phyloP scores from a whole-genome alignment of 306 rosid genomes.

The Cucumis cinereus region DNA sequence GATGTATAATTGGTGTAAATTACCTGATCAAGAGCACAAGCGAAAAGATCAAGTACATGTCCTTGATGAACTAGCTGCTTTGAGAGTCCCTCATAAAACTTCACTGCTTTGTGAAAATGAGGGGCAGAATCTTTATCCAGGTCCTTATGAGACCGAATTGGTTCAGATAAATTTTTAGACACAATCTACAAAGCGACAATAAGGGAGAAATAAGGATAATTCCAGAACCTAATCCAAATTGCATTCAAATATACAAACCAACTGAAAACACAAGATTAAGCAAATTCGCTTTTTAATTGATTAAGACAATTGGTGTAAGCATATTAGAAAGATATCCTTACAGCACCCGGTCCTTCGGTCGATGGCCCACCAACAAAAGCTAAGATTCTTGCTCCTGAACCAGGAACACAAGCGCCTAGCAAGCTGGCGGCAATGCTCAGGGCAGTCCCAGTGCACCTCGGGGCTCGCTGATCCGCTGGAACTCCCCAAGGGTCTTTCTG shows the following conservation, averaged over 20 bases:
- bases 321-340: slow-evolving; percentile 29
- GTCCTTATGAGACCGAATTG: slow-evolving; percentile 98
- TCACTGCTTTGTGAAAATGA: slow-evolving; percentile 76
- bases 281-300: neutral
- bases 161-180: slow-evolving; percentile 74
- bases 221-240: neutral
- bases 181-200: slow-evolving; percentile 48
- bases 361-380: slow-evolving; percentile 94
- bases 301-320: neutral
- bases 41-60: slow-evolving; percentile 90
- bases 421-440: slow-evolving; percentile 73
- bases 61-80: slow-evolving; percentile 99
- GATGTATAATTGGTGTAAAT: neutral
- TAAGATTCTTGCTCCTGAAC: slow-evolving; percentile 85
- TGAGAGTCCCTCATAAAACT: slow-evolving; percentile 79
- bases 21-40: slow-evolving; percentile 98
- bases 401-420: slow-evolving; percentile 95
- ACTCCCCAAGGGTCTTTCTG: slow-evolving; percentile 95
- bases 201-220: neutral
- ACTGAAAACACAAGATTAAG: neutral
- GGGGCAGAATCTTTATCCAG: slow-evolving; percentile 92
- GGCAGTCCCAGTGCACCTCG: slow-evolving; percentile 86
- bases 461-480: slow-evolving; percentile 66
- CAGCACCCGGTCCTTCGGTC: slow-evolving; percentile 89
- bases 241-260: neutral